Evolutionary conservation across 78 protist species (phyloP), one percentile per base, ranked within the genome.

Genomic region (Blattamonas nauphoetae): DNA sequence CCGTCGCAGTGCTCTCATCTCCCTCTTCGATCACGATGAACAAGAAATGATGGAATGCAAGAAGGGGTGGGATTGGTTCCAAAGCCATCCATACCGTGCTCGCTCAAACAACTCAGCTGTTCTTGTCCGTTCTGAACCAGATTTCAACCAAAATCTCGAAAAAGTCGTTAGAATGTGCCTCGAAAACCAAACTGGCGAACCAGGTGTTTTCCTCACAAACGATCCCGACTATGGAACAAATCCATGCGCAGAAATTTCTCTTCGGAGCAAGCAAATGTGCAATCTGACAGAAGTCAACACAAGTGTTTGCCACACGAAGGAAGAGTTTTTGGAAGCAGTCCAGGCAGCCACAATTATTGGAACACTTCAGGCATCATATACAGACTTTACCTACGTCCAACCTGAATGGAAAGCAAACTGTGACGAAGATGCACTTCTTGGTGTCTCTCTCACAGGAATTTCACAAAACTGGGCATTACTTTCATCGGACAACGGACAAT

Each of bases 231-330:
- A 21, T 5, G 83, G 83, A 6, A 21, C 83, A 6, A 79, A 79
- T 21, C 83, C 83, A 21, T 79, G 83, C 41, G 83, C 21, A 5
- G 83, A 79, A 79, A 79, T 79, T 21, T 6, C 83, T 6, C 6
- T 79, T 4, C 33, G 83, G 43, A 38, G 11, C 33, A 79, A 79
- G 83, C 83, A 79, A 21, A 6, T 79, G 83, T 79, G 83, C 83
- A 79, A 79, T 21, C 41, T 79, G 41, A 79, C 83, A 4, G 83
- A 79, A 21, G 21, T 79, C 45, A 79, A 79, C 83, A 11, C 6
- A 5, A 11, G 42, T 21, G 83, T 11, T 6, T 79, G 83, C 83
- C 33, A 21, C 33, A 21, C 4, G 38, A 55, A 55, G 6, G 4
- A 79, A 21, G 83, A 79, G 32, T 79, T 79, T 79, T 5, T 79